Base-by-base conservation (phyloP, 768 basidiomycete species). In the Auricularia cornea region DNA sequence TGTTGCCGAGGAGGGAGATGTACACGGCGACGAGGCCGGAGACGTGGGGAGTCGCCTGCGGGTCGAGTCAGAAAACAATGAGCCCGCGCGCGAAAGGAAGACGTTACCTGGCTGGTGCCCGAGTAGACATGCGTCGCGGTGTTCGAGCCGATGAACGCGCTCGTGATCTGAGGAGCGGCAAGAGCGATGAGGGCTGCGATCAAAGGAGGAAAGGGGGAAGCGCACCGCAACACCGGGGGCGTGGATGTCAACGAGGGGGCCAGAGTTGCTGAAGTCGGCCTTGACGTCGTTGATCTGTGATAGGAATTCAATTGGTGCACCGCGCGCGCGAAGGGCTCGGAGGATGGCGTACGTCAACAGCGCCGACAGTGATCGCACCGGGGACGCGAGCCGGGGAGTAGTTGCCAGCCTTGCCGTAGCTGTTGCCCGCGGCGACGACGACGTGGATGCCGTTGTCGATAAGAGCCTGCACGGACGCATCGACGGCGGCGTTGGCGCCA, bases 1-100 rank as follows among this genome's bases (percentile, higher is more conserved):
- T 65, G 59, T 74, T 72, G 3, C 76, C 77, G 30, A 72, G 64
- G 14, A 70, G 63, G 51, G 66, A 62, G 44, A 78, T 72, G 60
- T 78, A 65, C 59, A 75, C 77, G 30, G 78, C 78, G 29, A 78
- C 70, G 59, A 79, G 70, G 29, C 79, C 79, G 20, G 78, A 70
- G 30, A 80, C 68, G 62, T 79, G 75, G 30, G 79, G 76, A 35
- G 78, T 72, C 59, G 78, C 75, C 75, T 73, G 31, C n/a, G 67
- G 66, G n/a, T n/a, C n/a, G n/a, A n/a, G n/a, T n/a, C n/a, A n/a
- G n/a, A n/a, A n/a, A n/a, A n/a, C n/a, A n/a, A n/a, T n/a, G n/a
- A n/a, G n/a, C n/a, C n/a, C n/a, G n/a, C n/a, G n/a, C n/a, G n/a
- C n/a, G n/a, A n/a, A n/a, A n/a, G n/a, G n/a, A n/a, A n/a, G n/a